Conservation (phyloP, 1,284 basidiomycete species). For the Ustilago loliicola region DNA sequence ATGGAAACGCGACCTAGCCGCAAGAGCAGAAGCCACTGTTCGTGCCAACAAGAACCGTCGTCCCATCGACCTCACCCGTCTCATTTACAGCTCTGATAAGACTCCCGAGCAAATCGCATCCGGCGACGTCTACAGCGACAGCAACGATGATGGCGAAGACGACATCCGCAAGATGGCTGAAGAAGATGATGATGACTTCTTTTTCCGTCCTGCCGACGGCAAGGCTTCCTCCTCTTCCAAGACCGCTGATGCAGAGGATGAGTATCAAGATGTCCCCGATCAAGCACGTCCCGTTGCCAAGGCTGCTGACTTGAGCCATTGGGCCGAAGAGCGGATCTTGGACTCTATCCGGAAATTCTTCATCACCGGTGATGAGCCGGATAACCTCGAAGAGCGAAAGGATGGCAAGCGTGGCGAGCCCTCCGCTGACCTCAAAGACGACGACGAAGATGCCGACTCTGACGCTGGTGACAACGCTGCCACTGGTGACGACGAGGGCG, state of each 20-base stretch:
- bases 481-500: conserved; percentile 67
- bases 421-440: conserved; percentile 51
- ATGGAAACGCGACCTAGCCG: conserved; percentile 83
- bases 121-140: conserved; percentile 68
- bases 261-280: conserved; percentile 76
- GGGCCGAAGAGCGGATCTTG: conserved; percentile 86
- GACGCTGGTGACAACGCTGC: conserved; percentile 71
- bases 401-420: conserved; percentile 38
- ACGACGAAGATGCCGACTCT: conserved; percentile 66
- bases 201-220: conserved; percentile 76
- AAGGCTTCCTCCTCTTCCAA: conserved; percentile 71
- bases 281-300: conserved; percentile 77
- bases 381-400: conserved; percentile 51
- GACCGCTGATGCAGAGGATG: conserved; percentile 42
- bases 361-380: conserved; percentile 80
- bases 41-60: conserved; percentile 59
- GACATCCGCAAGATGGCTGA: conserved; percentile 36
- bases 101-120: conserved; percentile 80
- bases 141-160: conserved; percentile 29
- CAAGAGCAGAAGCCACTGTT: conserved; percentile 75
- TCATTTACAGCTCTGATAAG: conserved; percentile 83
- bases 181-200: conserved; percentile 77
- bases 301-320: conserved; percentile 76
- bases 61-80: conserved; percentile 81
- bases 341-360: conserved; percentile 89